Evolutionary conservation across 208 protist species (phyloP).

Genomic region (Vickermania spadyakhi): DNA sequence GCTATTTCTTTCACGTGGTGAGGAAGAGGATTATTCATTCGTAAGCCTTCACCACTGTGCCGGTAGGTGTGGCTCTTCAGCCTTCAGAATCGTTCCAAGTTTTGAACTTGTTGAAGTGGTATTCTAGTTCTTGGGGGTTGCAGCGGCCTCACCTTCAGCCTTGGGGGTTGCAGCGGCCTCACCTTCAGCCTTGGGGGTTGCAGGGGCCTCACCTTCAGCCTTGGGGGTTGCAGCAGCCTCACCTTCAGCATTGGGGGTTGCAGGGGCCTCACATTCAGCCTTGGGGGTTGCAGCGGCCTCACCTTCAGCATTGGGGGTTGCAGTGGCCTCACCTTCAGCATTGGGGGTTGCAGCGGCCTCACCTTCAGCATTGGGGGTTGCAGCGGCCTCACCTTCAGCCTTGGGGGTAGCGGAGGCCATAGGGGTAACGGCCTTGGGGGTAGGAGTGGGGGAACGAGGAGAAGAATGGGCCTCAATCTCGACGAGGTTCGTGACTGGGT

Average conservation of each 20-base stretch:
- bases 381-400: neutral
- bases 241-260: conserved; percentile 3
- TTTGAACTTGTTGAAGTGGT: too few species aligned
- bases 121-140: conserved; percentile 12
- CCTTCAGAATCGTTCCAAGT: too few species aligned
- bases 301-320: neutral
- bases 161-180: neutral
- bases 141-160: conserved; percentile 5
- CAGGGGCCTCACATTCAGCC: neutral
- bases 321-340: conserved; percentile 1
- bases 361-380: conserved; percentile 3
- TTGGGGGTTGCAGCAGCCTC: neutral
- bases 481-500: conserved; percentile 53
- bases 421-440: conserved; percentile 10
- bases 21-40: too few species aligned
- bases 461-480: conserved; percentile 6
- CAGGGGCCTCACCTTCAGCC: neutral
- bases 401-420: conserved; percentile 1
- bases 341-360: conserved; percentile 1
- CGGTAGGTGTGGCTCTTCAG: too few species aligned
- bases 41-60: too few species aligned
- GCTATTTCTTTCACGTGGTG: too few species aligned
- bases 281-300: conserved; percentile 5
- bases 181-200: conserved; percentile 1
- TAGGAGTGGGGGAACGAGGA: conserved; percentile 9